Percentiles rank a stretch among this genome's conserved stretches.
Conservation (phyloP, 1,139 yeast species). For the Lodderomyces jiufengensis region DNA sequence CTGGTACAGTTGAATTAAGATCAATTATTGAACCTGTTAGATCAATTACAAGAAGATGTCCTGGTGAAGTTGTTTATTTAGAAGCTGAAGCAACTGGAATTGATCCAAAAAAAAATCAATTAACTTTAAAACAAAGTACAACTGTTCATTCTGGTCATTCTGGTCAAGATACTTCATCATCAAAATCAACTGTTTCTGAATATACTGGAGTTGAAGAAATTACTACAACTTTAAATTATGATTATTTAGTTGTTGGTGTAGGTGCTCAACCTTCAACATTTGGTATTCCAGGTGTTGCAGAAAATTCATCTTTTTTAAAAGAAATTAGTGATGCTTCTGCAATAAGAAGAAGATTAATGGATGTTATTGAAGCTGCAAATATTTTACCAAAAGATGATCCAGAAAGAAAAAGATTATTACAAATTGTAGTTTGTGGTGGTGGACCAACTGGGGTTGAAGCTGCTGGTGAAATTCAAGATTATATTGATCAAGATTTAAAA, state of each 20-base stretch:
- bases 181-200: slow-evolving; percentile 47
- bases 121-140: slow-evolving; percentile 56
- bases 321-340: slow-evolving; percentile 81
- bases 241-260: slow-evolving; percentile 81
- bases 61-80: slow-evolving; percentile 78
- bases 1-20: slow-evolving; percentile 88
- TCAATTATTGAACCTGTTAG: slow-evolving; percentile 87
- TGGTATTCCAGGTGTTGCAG: slow-evolving; percentile 91
- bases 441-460: slow-evolving; percentile 98
- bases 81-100: slow-evolving; percentile 90
- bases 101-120: slow-evolving; percentile 49
- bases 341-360: slow-evolving; percentile 73
- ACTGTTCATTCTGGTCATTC: slow-evolving; percentile 52
- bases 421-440: slow-evolving; percentile 89
- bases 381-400: slow-evolving; percentile 69
- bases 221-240: slow-evolving; percentile 56
- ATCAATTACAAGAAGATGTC: slow-evolving; percentile 60
- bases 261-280: slow-evolving; percentile 93
- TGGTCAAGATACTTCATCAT: slow-evolving; percentile 49
- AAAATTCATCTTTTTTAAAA: slow-evolving; percentile 79
- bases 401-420: slow-evolving; percentile 76
- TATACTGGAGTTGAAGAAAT: slow-evolving; percentile 40
- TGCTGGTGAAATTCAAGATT: slow-evolving; percentile 93
- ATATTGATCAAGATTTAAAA: slow-evolving; percentile 82
- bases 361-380: slow-evolving; percentile 79